These are phyloP conservation scores for Esteya vermicola DNA, from an alignment of 2,329 filamentous ascomycete genomes.

Conservation along the genomic window DNA sequence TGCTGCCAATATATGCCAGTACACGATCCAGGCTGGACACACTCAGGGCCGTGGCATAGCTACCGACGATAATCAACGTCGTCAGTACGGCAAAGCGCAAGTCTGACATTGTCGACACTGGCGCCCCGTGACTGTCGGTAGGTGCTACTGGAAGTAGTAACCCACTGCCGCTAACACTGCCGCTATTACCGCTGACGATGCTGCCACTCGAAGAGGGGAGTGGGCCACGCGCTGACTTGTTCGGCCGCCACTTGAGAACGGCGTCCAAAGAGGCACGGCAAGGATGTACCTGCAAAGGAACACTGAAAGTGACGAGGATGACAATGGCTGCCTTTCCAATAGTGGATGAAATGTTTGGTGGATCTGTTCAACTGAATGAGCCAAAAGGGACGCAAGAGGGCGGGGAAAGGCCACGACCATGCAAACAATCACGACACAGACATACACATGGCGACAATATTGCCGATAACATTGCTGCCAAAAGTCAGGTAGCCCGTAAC, in stretches of 20 bases:
- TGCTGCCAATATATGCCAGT: constrained; percentile 87
- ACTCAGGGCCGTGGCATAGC: constrained; percentile 80
- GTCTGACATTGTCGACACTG: constrained; percentile 60
- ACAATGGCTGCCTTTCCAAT: constrained; percentile 94
- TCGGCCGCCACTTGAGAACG: constrained; percentile 39
- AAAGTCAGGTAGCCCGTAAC: constrained; percentile 95
- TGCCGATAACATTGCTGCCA: constrained; percentile 75
- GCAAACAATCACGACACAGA: too few species aligned
- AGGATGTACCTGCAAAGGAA: constrained; percentile 89
- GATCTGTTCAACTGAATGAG: constrained; percentile 27
- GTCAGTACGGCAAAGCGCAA: constrained; percentile 81
- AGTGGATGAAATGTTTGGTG: constrained; percentile 66
- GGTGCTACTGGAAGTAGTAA: constrained; percentile 24
- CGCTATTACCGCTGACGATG: too few species aligned
- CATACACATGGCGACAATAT: constrained; percentile 87
- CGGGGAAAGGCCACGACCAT: too few species aligned
- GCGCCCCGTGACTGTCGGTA: constrained; percentile 34
- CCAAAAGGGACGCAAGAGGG: neutral
- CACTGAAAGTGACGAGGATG: constrained; percentile 88
- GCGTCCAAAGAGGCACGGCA: constrained; percentile 92
- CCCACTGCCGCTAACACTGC: constrained; percentile 23
- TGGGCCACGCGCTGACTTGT: constrained; percentile 16
- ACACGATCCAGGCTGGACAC: constrained; percentile 83
- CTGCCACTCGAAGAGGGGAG: constrained; percentile 25
- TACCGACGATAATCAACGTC: constrained; percentile 67